Percentiles rank a stretch among this genome's conserved stretches.
These are phyloP conservation scores for Porcisia deanei DNA, from an alignment of 208 protist species.

Conservation along the genomic window DNA sequence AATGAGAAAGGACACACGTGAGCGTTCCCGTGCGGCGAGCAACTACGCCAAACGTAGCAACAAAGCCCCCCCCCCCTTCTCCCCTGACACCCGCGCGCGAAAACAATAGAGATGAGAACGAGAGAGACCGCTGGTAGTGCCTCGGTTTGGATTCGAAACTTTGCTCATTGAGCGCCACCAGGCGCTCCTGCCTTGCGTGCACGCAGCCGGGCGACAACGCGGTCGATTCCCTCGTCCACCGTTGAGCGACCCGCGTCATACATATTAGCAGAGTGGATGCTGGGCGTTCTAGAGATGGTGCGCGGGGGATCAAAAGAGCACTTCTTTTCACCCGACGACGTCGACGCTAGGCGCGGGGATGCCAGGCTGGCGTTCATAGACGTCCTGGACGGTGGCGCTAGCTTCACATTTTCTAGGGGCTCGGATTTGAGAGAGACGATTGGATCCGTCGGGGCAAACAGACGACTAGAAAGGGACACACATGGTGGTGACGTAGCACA, in stretches of 20 bases:
- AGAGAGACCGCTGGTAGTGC: not conserved
- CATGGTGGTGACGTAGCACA: not conserved
- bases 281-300: not conserved
- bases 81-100: not conserved
- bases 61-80: too few species aligned
- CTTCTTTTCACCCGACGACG: not conserved
- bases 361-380: not conserved
- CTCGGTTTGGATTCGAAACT: not conserved
- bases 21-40: too few species aligned
- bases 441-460: not conserved
- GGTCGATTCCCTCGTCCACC: conserved; percentile 10
- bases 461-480: not conserved
- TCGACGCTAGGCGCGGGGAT: not conserved
- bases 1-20: too few species aligned
- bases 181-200: not conserved
- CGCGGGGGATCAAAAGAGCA: not conserved
- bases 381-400: not conserved
- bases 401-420: too few species aligned
- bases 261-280: not conserved
- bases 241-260: not conserved
- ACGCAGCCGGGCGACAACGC: conserved; percentile 8
- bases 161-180: not conserved
- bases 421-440: not conserved
- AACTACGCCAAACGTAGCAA: too few species aligned
- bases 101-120: not conserved